Evolutionary conservation across 345 rosid genomes (phyloP).

Genomic region (Turnera subulata): DNA sequence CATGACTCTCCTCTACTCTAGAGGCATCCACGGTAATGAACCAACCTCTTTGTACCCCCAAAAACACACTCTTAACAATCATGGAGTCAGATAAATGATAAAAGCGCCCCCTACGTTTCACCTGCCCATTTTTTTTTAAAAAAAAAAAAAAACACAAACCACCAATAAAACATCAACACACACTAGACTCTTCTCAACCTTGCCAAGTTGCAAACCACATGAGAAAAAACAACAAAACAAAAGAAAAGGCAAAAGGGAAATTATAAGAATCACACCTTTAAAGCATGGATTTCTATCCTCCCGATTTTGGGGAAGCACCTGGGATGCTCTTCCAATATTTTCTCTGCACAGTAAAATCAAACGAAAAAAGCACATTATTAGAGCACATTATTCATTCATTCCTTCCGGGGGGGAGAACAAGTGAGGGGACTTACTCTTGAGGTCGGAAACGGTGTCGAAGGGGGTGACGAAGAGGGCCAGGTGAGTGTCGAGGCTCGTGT

Average conservation of each 20-base stretch:
- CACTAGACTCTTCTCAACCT: background rate
- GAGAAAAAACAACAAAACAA: slow-evolving; percentile 1
- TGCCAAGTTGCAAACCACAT: no score
- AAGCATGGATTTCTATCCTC: slow-evolving; percentile 38
- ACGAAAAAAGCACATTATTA: background rate
- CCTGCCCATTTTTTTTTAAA: slow-evolving; percentile 18
- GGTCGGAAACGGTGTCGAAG: slow-evolving; percentile 54
- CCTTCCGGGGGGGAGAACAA: background rate
- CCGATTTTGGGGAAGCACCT: slow-evolving; percentile 48
- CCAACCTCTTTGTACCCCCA: slow-evolving; percentile 39
- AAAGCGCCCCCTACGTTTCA: slow-evolving; percentile 40
- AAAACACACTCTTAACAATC: slow-evolving; percentile 44
- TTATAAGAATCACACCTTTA: slow-evolving; percentile 37
- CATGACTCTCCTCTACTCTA: slow-evolving; percentile 15
- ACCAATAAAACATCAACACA: no score
- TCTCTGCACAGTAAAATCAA: slow-evolving; percentile 29
- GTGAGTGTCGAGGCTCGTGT: slow-evolving; percentile 60
- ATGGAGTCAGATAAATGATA: slow-evolving; percentile 52
- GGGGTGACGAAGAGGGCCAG: slow-evolving; percentile 38
- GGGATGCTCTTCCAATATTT: slow-evolving; percentile 38
- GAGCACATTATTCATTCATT: no score
- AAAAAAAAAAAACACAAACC: background rate
- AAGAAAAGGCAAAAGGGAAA: background rate
- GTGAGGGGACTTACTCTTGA: slow-evolving; percentile 33
- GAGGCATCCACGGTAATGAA: slow-evolving; percentile 50